Evolutionary conservation across 208 protist genomes (phyloP).

Genomic region (Jaenimonas drosophilae): DNA sequence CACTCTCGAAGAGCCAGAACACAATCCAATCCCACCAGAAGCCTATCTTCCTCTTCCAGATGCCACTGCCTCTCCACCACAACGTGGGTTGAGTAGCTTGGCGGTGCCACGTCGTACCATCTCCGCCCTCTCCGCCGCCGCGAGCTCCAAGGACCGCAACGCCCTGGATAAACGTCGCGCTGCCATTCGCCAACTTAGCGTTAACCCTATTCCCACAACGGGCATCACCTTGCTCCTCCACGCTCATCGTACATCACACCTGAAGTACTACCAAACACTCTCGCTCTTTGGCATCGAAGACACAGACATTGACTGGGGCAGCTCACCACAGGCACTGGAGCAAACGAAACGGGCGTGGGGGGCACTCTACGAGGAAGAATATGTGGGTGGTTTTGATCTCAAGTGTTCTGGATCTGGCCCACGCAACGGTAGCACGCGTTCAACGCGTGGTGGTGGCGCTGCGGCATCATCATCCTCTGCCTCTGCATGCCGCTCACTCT

Average conservation of each 20-base stretch:
- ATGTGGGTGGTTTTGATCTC: slow-evolving; percentile 32
- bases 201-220: slow-evolving; percentile 60
- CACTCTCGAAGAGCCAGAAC: no score
- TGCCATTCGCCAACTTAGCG: slow-evolving; percentile 11
- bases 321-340: slow-evolving; percentile 15
- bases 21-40: no score
- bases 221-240: slow-evolving; percentile 66
- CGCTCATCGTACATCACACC: slow-evolving; percentile 64
- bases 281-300: slow-evolving; percentile 64
- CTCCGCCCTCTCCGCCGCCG: background rate
- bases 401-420: no score
- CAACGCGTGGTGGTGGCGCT: no score
- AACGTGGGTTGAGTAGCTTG: no score
- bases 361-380: slow-evolving; percentile 61
- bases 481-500: no score
- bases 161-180: background rate
- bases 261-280: slow-evolving; percentile 75
- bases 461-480: no score
- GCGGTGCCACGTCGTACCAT: background rate
- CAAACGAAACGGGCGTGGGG: slow-evolving; percentile 51
- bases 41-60: no score
- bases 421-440: no score
- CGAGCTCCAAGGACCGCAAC: no score
- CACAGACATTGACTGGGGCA: slow-evolving; percentile 53
- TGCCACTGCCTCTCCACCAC: no score